These are phyloP conservation scores for Aquilaria sinensis DNA, from an alignment of 345 rosid species.

Conservation along the genomic window DNA sequence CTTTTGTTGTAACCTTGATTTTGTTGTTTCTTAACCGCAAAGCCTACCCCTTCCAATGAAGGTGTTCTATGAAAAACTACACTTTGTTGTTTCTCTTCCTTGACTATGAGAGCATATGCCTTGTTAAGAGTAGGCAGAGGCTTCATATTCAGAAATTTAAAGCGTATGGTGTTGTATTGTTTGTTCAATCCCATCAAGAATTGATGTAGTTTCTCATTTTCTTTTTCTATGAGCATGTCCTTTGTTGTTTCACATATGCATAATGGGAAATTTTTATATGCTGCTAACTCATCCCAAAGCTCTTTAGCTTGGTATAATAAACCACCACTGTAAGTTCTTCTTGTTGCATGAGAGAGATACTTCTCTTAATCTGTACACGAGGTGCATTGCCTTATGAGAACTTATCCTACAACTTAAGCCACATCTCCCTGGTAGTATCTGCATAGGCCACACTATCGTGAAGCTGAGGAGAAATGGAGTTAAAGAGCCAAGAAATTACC, in stretches of 20 bases:
- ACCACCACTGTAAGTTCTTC: background rate
- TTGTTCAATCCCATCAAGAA: no score
- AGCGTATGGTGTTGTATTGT: background rate
- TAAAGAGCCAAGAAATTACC: background rate
- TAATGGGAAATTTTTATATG: no score
- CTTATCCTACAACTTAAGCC: background rate
- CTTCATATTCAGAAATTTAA: background rate
- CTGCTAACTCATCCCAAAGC: no score
- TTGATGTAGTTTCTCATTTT: no score
- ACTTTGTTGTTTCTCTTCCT: background rate
- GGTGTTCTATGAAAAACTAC: background rate
- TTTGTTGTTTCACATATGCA: no score
- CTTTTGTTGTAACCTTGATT: background rate
- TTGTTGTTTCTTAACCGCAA: no score
- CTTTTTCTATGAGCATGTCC: no score
- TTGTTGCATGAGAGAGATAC: background rate
- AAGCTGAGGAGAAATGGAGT: background rate
- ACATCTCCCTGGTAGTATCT: background rate
- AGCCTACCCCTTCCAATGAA: no score
- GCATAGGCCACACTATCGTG: background rate
- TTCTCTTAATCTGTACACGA: background rate
- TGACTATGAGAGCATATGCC: background rate
- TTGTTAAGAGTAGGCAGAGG: background rate
- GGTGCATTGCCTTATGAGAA: background rate
- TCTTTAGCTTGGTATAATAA: background rate